Percentiles rank a stretch among this genome's conserved stretches.
Evolutionary conservation across 164 flowering plant species (phyloP).

Genomic region (Brasenia schreberi): DNA sequence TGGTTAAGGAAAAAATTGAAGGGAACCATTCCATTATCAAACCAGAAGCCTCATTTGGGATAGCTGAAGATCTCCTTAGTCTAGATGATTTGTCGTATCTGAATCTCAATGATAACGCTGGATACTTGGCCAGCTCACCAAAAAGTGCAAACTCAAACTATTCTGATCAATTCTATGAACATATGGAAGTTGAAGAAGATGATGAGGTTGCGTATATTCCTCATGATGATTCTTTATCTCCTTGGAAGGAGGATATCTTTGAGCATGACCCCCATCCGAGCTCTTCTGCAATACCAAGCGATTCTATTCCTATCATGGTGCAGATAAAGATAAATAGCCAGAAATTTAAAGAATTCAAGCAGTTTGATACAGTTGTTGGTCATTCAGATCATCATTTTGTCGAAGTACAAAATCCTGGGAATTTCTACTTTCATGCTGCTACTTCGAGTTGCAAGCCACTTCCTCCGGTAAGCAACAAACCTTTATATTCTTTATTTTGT

Average conservation of each 20-base stretch:
- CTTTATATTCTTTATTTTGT: background rate
- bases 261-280: constrained; percentile 1
- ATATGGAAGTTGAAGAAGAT: background rate
- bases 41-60: no score
- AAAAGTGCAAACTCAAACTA: background rate
- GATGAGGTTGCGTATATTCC: background rate
- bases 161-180: background rate
- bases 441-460: no score
- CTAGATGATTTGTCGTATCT: background rate
- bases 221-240: background rate
- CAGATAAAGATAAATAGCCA: background rate
- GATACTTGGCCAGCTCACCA: background rate
- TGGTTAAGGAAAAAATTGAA: background rate
- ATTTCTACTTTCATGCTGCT: background rate
- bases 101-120: background rate
- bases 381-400: constrained; percentile 58
- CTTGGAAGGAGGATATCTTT: background rate
- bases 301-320: constrained; percentile 4
- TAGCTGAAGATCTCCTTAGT: background rate
- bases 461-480: background rate
- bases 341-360: constrained; percentile 35
- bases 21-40: background rate
- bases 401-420: background rate
- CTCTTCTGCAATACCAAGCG: constrained; percentile 7
- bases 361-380: constrained; percentile 57